phyloP scores from a whole-genome alignment of 768 basidiomycete genomes.

The Coprinopsis marcescibilis region DNA sequence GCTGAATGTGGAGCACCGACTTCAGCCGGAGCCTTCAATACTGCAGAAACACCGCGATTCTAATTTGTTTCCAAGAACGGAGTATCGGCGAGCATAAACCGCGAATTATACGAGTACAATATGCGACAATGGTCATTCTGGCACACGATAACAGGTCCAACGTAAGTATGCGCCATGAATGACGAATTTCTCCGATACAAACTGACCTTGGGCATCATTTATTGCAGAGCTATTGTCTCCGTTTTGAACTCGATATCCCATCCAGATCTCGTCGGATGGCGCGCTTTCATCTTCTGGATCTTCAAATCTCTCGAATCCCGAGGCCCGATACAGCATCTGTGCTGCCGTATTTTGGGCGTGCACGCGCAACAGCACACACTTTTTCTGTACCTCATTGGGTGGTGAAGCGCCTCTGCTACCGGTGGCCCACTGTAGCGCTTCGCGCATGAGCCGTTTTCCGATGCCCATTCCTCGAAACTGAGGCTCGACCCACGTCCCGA shows the following conservation, averaged over 20 bases:
- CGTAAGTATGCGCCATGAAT: no score
- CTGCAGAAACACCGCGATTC: no score
- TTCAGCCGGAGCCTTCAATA: no score
- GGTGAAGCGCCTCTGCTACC: no score
- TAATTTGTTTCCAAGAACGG: no score
- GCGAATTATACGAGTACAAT: no score
- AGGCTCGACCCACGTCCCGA: constrained; percentile 16
- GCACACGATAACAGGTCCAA: no score
- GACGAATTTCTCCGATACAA: background rate
- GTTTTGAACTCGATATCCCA: background rate
- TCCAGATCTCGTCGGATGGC: background rate
- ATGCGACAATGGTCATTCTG: no score
- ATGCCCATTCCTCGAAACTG: constrained; percentile 10
- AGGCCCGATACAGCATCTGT: background rate
- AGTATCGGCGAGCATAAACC: no score
- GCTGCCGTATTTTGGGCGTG: background rate
- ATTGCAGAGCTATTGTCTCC: background rate
- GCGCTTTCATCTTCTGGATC: background rate
- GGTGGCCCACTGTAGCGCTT: background rate
- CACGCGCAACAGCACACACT: background rate
- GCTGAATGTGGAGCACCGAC: no score
- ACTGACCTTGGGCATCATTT: background rate
- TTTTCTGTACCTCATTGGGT: background rate
- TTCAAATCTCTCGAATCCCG: background rate
- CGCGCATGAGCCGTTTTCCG: background rate